These are phyloP conservation scores for Dactylellina leptospora DNA, from an alignment of 2,329 filamentous ascomycete genomes.

Conservation along the genomic window DNA sequence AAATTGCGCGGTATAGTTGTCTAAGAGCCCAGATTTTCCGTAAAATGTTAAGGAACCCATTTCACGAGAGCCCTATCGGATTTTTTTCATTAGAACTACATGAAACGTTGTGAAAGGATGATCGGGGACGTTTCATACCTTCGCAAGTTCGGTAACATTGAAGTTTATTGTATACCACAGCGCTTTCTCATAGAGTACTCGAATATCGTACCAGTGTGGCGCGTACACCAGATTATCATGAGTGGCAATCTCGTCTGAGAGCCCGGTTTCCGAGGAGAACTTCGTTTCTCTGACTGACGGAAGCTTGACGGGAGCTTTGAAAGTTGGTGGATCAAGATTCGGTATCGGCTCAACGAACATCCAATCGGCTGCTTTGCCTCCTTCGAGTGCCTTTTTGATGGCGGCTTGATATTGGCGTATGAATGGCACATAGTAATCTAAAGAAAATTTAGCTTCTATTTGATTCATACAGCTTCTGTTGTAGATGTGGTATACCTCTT, in stretches of 20 bases:
- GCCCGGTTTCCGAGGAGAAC: slow-evolving; percentile 54
- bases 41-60: slow-evolving; percentile 59
- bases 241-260: slow-evolving; percentile 57
- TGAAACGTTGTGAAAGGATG: slow-evolving; percentile 9
- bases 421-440: slow-evolving; percentile 62
- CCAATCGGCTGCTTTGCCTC: slow-evolving; percentile 58
- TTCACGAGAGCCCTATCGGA: slow-evolving; percentile 56
- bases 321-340: slow-evolving; percentile 62
- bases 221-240: slow-evolving; percentile 60
- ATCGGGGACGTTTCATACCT: slow-evolving; percentile 1
- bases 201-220: slow-evolving; percentile 63
- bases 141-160: slow-evolving; percentile 60
- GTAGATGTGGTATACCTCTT: slow-evolving; percentile 39
- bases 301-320: slow-evolving; percentile 55
- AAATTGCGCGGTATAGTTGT: slow-evolving; percentile 62
- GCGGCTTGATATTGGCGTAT: slow-evolving; percentile 58
- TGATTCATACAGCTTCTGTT: neutral
- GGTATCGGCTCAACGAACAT: slow-evolving; percentile 62
- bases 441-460: neutral
- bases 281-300: slow-evolving; percentile 56
- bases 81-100: too few relatives aligned
- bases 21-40: slow-evolving; percentile 59
- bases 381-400: slow-evolving; percentile 59
- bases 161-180: slow-evolving; percentile 61
- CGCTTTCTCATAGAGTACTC: slow-evolving; percentile 62